phyloP scores from a whole-genome alignment of 2,329 filamentous ascomycete genomes.

The Fusarium sp. region DNA sequence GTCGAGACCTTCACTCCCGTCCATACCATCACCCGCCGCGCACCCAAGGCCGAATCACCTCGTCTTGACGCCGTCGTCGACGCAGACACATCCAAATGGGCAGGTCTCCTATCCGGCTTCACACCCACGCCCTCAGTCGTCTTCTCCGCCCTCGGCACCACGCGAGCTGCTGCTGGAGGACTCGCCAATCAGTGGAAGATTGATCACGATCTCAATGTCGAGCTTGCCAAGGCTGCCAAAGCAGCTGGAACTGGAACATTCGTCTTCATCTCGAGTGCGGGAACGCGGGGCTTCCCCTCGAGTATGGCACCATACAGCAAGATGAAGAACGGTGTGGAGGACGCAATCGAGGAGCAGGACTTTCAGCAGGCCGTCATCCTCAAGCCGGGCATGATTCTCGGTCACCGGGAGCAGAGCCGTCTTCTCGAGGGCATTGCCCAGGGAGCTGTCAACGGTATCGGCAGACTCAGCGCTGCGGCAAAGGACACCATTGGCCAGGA shows the following conservation, averaged over 20 bases:
- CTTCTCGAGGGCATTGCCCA: constrained; percentile 67
- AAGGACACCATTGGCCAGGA: constrained; percentile 80
- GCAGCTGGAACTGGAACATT: constrained; percentile 77
- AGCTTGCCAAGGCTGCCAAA: constrained; percentile 80
- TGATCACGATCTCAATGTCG: constrained; percentile 87
- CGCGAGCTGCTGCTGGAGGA: constrained; percentile 77
- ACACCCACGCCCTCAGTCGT: constrained; percentile 70
- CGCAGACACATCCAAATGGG: constrained; percentile 76
- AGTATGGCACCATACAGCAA: constrained; percentile 62
- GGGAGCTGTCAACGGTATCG: constrained; percentile 65
- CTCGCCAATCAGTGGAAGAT: constrained; percentile 86
- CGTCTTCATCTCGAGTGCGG: constrained; percentile 76
- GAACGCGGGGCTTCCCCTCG: constrained; percentile 54
- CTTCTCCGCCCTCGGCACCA: constrained; percentile 85
- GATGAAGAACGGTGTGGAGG: constrained; percentile 92
- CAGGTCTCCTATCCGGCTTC: constrained; percentile 65
- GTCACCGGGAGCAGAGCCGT: constrained; percentile 71
- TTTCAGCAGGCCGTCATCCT: constrained; percentile 84
- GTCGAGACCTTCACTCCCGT: constrained; percentile 63
- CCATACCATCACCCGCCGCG: constrained; percentile 74
- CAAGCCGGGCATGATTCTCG: constrained; percentile 80
- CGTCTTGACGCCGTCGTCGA: constrained; percentile 73
- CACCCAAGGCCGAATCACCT: constrained; percentile 63
- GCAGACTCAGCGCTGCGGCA: constrained; percentile 62
- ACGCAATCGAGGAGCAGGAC: constrained; percentile 74